Conservation (phyloP, 352 stramenopile species). For the Halophytophthora batemanensis region DNA sequence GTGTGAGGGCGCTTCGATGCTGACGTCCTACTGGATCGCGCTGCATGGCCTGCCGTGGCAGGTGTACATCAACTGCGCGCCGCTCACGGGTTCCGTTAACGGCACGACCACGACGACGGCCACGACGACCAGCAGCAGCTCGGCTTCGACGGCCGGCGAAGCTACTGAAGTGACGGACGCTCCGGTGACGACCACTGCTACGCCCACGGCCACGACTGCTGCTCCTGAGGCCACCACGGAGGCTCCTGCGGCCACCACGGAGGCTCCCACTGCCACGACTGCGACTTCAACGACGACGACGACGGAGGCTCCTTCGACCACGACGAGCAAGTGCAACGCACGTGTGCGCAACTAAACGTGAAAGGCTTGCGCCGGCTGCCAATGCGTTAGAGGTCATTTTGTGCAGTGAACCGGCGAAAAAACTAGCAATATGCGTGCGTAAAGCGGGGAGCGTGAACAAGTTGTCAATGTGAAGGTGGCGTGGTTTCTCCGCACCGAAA, state of each 20-base stretch:
- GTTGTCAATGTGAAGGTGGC: no score
- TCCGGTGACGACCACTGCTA: background rate
- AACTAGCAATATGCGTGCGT: no score
- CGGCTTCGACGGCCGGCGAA: background rate
- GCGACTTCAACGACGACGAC: background rate
- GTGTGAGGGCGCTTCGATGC: background rate
- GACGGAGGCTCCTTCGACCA: background rate
- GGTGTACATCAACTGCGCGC: conserved; percentile 37
- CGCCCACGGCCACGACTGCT: background rate
- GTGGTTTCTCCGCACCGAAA: no score
- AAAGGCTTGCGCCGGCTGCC: no score
- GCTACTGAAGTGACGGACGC: background rate
- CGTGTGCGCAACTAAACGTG: background rate
- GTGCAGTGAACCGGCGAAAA: no score
- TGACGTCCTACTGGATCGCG: no score
- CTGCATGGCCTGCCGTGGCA: conserved; percentile 10
- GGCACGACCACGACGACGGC: conserved; percentile 10
- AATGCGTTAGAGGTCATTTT: no score
- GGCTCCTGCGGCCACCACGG: background rate
- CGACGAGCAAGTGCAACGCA: conserved; percentile 8
- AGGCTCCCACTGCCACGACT: conserved; percentile 1
- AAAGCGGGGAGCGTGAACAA: no score
- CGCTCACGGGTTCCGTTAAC: conserved; percentile 17
- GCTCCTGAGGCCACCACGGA: conserved; percentile 2
- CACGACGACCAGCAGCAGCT: conserved; percentile 5